phyloP scores from a whole-genome alignment of 1,139 yeast species.

The Hyphopichia khmerensis region DNA sequence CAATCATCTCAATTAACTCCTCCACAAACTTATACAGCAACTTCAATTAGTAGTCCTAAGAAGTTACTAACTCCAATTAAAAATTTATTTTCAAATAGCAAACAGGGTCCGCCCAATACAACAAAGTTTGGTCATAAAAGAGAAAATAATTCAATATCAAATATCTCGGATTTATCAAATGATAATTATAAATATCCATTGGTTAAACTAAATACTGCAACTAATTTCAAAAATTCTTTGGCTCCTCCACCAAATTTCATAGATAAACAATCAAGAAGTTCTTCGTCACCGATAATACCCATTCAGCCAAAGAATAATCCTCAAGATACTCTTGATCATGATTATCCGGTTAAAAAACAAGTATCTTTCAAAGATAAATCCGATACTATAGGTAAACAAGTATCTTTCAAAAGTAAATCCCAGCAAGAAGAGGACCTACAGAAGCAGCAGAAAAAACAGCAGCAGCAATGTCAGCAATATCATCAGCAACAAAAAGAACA shows the following conservation, averaged over 20 bases:
- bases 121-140: slow-evolving; percentile 4
- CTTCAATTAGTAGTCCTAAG: slow-evolving; percentile 36
- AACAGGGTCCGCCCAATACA: slow-evolving; percentile 11
- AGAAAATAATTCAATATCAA: slow-evolving; percentile 6
- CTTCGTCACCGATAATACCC: slow-evolving; percentile 1
- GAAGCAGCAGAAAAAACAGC: too few relatives aligned
- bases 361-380: too few relatives aligned
- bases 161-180: slow-evolving; percentile 3
- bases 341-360: too few relatives aligned
- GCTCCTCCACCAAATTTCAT: background rate
- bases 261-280: background rate
- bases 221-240: background rate
- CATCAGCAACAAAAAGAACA: too few relatives aligned
- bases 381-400: too few relatives aligned
- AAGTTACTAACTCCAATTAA: slow-evolving; percentile 44
- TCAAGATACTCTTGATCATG: too few relatives aligned
- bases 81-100: slow-evolving; percentile 29
- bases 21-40: slow-evolving; percentile 17
- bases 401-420: too few relatives aligned
- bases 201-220: background rate
- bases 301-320: background rate
- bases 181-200: background rate
- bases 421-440: too few relatives aligned
- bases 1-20: slow-evolving; percentile 25
- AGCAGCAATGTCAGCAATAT: too few relatives aligned